A percentile compares a stretch with the other conserved stretches of the same genome.
Evolutionary conservation across 352 stramenopile genomes (phyloP).

Genomic region (Pythium aphanidermatum): DNA sequence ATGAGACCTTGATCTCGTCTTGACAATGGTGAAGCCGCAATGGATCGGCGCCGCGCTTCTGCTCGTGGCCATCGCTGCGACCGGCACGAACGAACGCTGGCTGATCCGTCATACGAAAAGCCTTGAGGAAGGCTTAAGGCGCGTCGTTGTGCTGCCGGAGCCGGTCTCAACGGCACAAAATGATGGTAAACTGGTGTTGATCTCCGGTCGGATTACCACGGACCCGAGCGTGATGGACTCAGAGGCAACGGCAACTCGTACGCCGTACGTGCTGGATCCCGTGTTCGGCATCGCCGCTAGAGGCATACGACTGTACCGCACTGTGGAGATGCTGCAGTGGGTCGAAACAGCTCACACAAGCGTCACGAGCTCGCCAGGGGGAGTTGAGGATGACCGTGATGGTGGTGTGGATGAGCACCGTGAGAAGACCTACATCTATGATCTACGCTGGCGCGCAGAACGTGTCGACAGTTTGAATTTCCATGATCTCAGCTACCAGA

Average conservation of each 20-base stretch:
- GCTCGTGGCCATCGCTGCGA: constrained; percentile 41
- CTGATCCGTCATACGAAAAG: constrained; percentile 41
- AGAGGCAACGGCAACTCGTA: constrained; percentile 13
- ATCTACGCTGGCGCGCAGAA: constrained; percentile 49
- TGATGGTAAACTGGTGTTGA: constrained; percentile 23
- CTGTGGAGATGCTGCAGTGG: constrained; percentile 81
- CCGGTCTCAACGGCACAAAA: constrained; percentile 7
- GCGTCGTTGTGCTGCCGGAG: constrained; percentile 18
- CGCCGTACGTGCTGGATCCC: constrained; percentile 48
- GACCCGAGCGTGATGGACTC: constrained; percentile 13
- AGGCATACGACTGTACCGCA: constrained; percentile 54
- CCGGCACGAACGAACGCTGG: constrained; percentile 42
- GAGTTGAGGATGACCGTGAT: constrained; percentile 34
- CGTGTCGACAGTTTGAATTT: constrained; percentile 50
- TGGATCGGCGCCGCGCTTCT: constrained; percentile 44
- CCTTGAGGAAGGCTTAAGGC: constrained; percentile 41
- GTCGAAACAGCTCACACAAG: constrained; percentile 66
- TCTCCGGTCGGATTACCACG: constrained; percentile 34
- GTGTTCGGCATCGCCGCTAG: constrained; percentile 56
- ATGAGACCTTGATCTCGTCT: too few relatives aligned
- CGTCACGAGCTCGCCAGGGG: constrained; percentile 15
- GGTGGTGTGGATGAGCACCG: constrained; percentile 36
- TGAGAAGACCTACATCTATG: constrained; percentile 70
- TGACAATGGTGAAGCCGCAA: constrained; percentile 31
- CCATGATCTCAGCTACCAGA: constrained; percentile 54